phyloP scores from a whole-genome alignment of 2,329 filamentous ascomycete species.

The Ceratocystis cacaofunesta region DNA sequence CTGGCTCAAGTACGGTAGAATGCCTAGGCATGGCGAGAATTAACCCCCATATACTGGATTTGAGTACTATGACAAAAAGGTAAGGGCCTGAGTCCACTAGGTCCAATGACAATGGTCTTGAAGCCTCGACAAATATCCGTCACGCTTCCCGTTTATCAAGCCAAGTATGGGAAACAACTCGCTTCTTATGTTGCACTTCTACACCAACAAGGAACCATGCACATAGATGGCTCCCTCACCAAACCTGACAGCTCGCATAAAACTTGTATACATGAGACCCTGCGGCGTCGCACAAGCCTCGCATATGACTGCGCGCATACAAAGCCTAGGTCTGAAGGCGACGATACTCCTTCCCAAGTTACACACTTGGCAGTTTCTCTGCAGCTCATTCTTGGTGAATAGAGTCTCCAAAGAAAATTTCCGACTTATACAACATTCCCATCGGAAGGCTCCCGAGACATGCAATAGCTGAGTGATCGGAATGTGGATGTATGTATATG shows the following conservation, averaged over 20 bases:
- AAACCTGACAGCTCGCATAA: not conserved
- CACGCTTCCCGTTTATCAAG: not conserved
- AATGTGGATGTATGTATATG: not conserved
- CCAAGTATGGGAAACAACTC: not conserved
- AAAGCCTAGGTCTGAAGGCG: not conserved
- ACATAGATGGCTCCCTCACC: not conserved
- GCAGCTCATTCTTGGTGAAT: not conserved
- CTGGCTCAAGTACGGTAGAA: slow-evolving; percentile 33
- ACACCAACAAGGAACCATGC: not conserved
- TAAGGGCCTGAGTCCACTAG: not conserved
- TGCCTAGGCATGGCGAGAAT: not conserved
- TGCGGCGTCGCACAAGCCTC: not conserved
- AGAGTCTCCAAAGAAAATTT: not conserved
- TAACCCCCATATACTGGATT: not conserved
- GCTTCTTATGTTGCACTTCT: not conserved
- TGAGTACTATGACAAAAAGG: not conserved
- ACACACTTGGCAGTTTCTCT: not conserved
- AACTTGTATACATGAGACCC: not conserved
- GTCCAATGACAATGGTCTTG: not conserved
- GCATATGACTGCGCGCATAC: not conserved
- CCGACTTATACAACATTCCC: not conserved
- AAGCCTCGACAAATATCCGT: not conserved
- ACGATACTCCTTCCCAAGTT: not conserved
- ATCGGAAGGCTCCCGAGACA: not conserved
- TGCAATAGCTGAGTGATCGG: not conserved